Percentiles rank a stretch among this genome's conserved stretches.
Evolutionary conservation across 1,284 basidiomycete genomes (phyloP).

Genomic region (Rhodotorula sp.): DNA sequence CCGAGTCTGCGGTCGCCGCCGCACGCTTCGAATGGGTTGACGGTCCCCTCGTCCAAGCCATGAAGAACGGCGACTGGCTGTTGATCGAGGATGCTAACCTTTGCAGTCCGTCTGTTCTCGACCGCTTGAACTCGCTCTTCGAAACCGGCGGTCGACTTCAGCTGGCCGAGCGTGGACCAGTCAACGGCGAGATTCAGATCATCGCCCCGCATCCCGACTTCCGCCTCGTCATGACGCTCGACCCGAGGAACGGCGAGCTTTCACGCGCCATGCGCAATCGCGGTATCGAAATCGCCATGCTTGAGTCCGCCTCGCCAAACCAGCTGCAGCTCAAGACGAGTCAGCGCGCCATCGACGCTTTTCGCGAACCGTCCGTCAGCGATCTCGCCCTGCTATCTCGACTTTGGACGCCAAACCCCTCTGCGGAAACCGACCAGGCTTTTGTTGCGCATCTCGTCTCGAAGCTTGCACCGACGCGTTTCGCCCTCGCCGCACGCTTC

Average conservation of each 20-base stretch:
- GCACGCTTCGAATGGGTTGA: slow-evolving; percentile 93
- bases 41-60: slow-evolving; percentile 84
- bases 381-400: slow-evolving; percentile 10
- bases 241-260: slow-evolving; percentile 86
- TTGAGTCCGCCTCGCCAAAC: slow-evolving; percentile 2
- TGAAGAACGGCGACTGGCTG: slow-evolving; percentile 85
- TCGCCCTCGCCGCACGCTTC: slow-evolving; percentile 25
- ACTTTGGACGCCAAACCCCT: neutral
- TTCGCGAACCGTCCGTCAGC: slow-evolving; percentile 20
- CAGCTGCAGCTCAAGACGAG: neutral
- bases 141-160: slow-evolving; percentile 74
- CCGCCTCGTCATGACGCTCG: slow-evolving; percentile 89
- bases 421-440: neutral
- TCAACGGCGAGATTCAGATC: slow-evolving; percentile 70
- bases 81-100: slow-evolving; percentile 91
- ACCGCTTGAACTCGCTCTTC: slow-evolving; percentile 94
- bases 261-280: slow-evolving; percentile 98
- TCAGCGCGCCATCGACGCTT: slow-evolving; percentile 8
- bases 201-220: slow-evolving; percentile 84
- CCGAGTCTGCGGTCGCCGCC: slow-evolving; percentile 36
- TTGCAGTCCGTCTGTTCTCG: slow-evolving; percentile 91
- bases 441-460: slow-evolving; percentile 17
- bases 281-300: slow-evolving; percentile 74
- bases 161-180: slow-evolving; percentile 84
- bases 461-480: slow-evolving; percentile 10